Conservation (phyloP, 2,329 filamentous ascomycete genomes). For the Venturia carpophila region DNA sequence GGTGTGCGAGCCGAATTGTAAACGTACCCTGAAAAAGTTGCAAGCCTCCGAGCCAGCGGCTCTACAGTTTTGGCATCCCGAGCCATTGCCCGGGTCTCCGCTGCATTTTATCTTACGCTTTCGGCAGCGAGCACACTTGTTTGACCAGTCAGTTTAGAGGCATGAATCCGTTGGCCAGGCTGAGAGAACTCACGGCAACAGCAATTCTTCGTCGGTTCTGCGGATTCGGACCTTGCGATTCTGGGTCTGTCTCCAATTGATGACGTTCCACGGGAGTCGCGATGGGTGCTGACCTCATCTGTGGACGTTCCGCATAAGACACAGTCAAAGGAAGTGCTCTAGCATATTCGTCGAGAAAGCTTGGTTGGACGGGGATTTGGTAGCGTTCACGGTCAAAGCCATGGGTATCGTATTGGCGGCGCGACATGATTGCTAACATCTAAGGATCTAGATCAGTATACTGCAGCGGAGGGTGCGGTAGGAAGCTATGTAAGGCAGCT, state of each 20-base stretch:
- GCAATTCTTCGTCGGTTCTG: slow-evolving; percentile 9
- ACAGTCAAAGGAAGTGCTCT: background rate
- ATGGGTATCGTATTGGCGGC: background rate
- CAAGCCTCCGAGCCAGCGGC: slow-evolving; percentile 45
- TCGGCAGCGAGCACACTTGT: slow-evolving; percentile 67
- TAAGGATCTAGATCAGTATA: background rate
- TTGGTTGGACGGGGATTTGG: background rate
- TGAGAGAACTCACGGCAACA: slow-evolving; percentile 3
- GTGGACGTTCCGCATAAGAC: slow-evolving; percentile 8
- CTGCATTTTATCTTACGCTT: slow-evolving; percentile 82
- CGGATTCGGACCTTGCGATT: background rate
- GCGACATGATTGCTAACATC: slow-evolving; percentile 8
- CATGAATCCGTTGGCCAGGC: background rate
- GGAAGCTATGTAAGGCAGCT: background rate
- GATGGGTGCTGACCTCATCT: slow-evolving; percentile 13
- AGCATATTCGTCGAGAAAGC: background rate
- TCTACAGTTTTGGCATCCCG: slow-evolving; percentile 65
- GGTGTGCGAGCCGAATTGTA: background rate
- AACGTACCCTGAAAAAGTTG: slow-evolving; percentile 17
- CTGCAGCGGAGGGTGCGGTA: background rate
- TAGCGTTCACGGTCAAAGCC: slow-evolving; percentile 6
- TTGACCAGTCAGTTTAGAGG: background rate
- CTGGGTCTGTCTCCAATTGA: slow-evolving; percentile 9
- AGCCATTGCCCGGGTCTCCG: slow-evolving; percentile 60
- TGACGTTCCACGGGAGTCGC: background rate